phyloP scores from a whole-genome alignment of 1,284 basidiomycete genomes.

The Naganishia albida region DNA sequence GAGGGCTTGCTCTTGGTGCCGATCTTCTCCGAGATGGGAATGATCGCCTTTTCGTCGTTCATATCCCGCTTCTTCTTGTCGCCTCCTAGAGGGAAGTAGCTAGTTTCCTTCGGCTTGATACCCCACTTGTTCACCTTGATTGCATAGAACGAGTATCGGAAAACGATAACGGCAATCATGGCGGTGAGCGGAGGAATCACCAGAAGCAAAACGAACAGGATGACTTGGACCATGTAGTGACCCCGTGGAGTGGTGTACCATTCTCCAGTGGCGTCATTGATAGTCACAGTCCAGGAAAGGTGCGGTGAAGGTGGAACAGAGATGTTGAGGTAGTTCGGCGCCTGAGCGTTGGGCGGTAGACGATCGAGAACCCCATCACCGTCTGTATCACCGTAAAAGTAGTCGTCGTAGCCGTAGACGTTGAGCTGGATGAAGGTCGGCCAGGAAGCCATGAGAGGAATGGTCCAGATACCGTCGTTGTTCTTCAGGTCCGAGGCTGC shows the following conservation, averaged over 20 bases:
- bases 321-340: conserved; percentile 84
- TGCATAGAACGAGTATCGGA: conserved; percentile 93
- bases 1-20: conserved; percentile 39
- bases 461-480: conserved; percentile 56
- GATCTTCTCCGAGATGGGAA: conserved; percentile 62
- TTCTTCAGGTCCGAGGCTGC: conserved; percentile 67
- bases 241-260: conserved; percentile 81
- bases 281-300: conserved; percentile 76
- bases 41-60: conserved; percentile 47
- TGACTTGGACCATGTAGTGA: conserved; percentile 71
- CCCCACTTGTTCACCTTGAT: conserved; percentile 91
- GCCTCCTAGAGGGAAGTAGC: conserved; percentile 60
- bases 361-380: conserved; percentile 83
- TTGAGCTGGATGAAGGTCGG: conserved; percentile 84
- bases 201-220: conserved; percentile 78
- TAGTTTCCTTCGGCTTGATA: conserved; percentile 62
- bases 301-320: conserved; percentile 62
- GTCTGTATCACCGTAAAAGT: conserved; percentile 85
- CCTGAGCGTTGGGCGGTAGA: conserved; percentile 75
- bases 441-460: conserved; percentile 78
- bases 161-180: conserved; percentile 74
- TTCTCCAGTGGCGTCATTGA: conserved; percentile 72
- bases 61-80: conserved; percentile 49
- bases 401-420: conserved; percentile 82
- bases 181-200: conserved; percentile 81